phyloP scores from a whole-genome alignment of 768 basidiomycete genomes.

The Hirschioporus abietinus region DNA sequence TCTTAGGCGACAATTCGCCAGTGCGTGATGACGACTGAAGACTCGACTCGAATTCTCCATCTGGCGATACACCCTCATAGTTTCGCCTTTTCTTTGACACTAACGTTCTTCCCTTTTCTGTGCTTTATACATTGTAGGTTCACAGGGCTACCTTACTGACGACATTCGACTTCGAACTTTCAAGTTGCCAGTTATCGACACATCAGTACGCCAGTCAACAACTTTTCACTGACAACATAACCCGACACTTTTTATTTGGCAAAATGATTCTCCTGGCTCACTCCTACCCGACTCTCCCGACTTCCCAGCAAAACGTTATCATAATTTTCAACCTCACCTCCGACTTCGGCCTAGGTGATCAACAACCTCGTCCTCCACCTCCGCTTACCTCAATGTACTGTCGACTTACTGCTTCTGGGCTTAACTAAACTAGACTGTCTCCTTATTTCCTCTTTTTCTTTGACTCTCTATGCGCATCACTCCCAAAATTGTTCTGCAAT shows the following conservation, averaged over 20 bases:
- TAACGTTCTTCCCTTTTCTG: not conserved
- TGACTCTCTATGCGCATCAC: not conserved
- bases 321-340: not conserved
- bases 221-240: not conserved
- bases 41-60: not conserved
- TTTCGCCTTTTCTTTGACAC: not conserved
- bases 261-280: not conserved
- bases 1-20: constrained; percentile 20
- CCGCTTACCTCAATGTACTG: not conserved
- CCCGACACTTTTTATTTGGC: not conserved
- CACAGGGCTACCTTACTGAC: not conserved
- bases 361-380: not conserved
- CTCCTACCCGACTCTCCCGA: not conserved
- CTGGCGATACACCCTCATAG: not conserved
- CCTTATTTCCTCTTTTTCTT: not conserved
- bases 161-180: not conserved
- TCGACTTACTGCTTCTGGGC: not conserved
- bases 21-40: not conserved
- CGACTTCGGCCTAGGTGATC: not conserved
- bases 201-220: not conserved
- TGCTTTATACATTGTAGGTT: not conserved
- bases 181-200: not conserved
- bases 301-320: not conserved
- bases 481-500: not conserved
- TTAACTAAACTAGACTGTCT: not conserved